Evolutionary conservation across 257 asterid genomes (phyloP).

Genomic region (Gentiana macrophylla): DNA sequence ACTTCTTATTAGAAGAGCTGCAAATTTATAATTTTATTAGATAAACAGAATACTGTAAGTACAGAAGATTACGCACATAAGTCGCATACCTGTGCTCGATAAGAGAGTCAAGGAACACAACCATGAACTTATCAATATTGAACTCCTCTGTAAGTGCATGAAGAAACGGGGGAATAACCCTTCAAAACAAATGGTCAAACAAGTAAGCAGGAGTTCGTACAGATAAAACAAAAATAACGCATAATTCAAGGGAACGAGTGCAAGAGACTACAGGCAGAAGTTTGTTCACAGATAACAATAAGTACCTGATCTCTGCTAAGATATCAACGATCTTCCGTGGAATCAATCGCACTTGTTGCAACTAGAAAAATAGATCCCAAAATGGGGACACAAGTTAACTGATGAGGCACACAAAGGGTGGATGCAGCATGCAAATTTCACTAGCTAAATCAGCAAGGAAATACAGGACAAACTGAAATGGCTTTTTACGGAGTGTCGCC

Average conservation of each 20-base stretch:
- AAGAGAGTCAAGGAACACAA: conserved; percentile 63
- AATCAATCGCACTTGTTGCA: conserved; percentile 58
- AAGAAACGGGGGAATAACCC: conserved; percentile 59
- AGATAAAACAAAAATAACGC: background rate
- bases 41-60: conserved; percentile 1
- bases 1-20: conserved; percentile 55
- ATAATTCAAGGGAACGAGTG: background rate
- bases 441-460: background rate
- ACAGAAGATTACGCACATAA: background rate
- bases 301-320: conserved; percentile 52
- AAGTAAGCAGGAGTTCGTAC: background rate
- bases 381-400: conserved; percentile 1
- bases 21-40: conserved; percentile 9
- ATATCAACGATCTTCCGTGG: conserved; percentile 64
- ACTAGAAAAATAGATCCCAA: conserved; percentile 31
- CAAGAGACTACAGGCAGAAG: background rate
- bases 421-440: background rate
- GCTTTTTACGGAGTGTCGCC: too few species aligned
- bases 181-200: conserved; percentile 22
- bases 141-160: conserved; percentile 53
- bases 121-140: conserved; percentile 63
- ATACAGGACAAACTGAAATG: background rate
- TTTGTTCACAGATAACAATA: background rate
- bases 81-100: conserved; percentile 51
- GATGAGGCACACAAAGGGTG: background rate